phyloP scores from a whole-genome alignment of 768 basidiomycete species.

The Saitozyma sp. region DNA sequence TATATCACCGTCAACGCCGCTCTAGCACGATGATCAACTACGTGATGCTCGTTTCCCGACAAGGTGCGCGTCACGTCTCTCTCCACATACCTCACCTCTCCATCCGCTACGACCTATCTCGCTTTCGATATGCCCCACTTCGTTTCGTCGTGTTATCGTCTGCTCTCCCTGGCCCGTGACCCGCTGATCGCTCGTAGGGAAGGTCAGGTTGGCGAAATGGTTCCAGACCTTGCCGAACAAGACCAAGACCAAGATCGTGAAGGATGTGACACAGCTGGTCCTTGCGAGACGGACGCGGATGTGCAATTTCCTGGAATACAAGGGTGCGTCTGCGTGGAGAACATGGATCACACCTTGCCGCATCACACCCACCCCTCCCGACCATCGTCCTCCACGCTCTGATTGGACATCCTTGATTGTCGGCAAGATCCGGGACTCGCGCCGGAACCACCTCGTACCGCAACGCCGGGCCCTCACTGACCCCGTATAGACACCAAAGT shows the following conservation, averaged over 20 bases:
- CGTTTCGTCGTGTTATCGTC: neutral
- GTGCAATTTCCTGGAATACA: constrained; percentile 97
- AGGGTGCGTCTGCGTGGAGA: constrained; percentile 61
- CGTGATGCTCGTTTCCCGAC: constrained; percentile 87
- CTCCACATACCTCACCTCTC: neutral
- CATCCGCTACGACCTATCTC: no score
- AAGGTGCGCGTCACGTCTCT: constrained; percentile 57
- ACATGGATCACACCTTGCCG: no score
- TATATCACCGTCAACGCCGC: neutral
- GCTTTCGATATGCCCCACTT: no score
- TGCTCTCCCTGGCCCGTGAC: neutral
- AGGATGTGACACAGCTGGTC: constrained; percentile 92
- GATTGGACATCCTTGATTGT: no score
- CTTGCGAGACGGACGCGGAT: constrained; percentile 80
- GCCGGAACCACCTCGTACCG: no score
- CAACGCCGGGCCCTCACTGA: neutral
- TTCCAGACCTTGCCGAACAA: constrained; percentile 80
- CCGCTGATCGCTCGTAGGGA: constrained; percentile 60
- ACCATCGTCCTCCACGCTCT: no score
- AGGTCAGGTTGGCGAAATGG: constrained; percentile 95
- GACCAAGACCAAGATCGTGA: constrained; percentile 83
- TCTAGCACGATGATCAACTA: constrained; percentile 65
- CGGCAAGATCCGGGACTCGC: no score
- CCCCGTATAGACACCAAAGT: constrained; percentile 69
- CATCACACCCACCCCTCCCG: no score